Evolutionary conservation across 1,284 basidiomycete species (phyloP).

Genomic region (Fomitiporia mediterranea): DNA sequence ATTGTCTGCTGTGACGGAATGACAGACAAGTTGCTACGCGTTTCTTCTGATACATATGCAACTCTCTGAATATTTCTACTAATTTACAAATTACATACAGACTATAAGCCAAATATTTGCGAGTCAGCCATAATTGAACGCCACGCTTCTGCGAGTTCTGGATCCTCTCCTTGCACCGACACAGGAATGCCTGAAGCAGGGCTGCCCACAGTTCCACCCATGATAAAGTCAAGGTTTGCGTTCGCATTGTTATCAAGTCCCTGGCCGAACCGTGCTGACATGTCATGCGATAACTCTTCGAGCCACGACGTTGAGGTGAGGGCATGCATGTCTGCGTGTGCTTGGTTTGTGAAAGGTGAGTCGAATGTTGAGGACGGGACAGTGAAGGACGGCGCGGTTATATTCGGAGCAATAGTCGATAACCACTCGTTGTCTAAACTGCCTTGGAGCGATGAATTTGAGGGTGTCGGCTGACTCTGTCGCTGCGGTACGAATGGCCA

Average conservation of each 20-base stretch:
- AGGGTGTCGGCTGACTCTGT: no score
- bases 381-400: no score
- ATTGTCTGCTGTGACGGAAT: no score
- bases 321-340: not conserved
- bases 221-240: constrained; percentile 3
- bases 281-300: not conserved
- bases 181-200: not conserved
- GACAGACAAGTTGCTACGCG: no score
- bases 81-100: no score
- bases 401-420: no score
- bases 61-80: no score
- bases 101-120: no score
- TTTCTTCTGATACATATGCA: not conserved
- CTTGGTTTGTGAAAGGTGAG: not conserved
- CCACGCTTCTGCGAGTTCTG: constrained; percentile 11
- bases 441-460: no score
- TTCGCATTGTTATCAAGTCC: not conserved
- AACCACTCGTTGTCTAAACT: no score
- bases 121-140: constrained; percentile 5
- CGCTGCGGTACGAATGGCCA: no score
- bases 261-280: not conserved
- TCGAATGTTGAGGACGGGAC: not conserved
- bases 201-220: not conserved
- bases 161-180: constrained; percentile 1
- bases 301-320: constrained; percentile 8